A percentile compares a stretch with the other conserved stretches of the same genome.
phyloP scores from a whole-genome alignment of 371 early-diverging fungal genomes.

The Fennellomyces sp. region DNA sequence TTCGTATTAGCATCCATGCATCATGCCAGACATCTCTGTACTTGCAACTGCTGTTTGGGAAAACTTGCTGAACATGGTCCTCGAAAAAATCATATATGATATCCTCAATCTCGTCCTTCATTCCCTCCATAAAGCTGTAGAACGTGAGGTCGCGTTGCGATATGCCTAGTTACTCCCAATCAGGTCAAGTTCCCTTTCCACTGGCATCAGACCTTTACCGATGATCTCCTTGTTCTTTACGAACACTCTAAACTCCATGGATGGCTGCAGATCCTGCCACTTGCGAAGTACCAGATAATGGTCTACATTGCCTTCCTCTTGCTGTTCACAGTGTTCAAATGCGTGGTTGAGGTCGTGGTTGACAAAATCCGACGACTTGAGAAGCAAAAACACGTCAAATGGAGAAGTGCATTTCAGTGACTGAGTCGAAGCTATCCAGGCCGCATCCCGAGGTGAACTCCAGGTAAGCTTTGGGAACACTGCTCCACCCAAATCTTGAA shows the following conservation, averaged over 20 bases:
- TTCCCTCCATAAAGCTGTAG: conserved; percentile 73
- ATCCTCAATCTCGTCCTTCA: conserved; percentile 56
- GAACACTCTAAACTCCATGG: conserved; percentile 95
- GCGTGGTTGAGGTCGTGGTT: conserved; percentile 85
- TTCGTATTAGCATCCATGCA: neutral
- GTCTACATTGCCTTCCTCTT: neutral
- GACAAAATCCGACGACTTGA: conserved; percentile 91
- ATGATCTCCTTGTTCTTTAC: conserved; percentile 66
- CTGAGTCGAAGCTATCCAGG: conserved; percentile 84
- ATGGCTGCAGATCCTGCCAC: conserved; percentile 85
- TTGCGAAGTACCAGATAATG: conserved; percentile 77
- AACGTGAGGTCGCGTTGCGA: conserved; percentile 76
- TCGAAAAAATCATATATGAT: conserved; percentile 71
- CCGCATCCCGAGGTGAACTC: conserved; percentile 93
- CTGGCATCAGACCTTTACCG: conserved; percentile 41
- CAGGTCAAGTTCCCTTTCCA: too few species aligned
- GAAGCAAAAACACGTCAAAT: conserved; percentile 81
- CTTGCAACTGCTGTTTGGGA: conserved; percentile 56
- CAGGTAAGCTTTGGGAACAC: conserved; percentile 95
- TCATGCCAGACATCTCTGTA: neutral
- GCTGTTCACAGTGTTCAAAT: conserved; percentile 56
- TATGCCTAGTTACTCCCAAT: too few species aligned
- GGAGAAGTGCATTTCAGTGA: conserved; percentile 77
- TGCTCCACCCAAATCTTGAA: conserved; percentile 76
- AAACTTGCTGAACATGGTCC: conserved; percentile 57